Evolutionary conservation across 495 filamentous ascomycete species (phyloP), one percentile per base, ranked within the genome.

Genomic region (Penicillium atrosanguineum): DNA sequence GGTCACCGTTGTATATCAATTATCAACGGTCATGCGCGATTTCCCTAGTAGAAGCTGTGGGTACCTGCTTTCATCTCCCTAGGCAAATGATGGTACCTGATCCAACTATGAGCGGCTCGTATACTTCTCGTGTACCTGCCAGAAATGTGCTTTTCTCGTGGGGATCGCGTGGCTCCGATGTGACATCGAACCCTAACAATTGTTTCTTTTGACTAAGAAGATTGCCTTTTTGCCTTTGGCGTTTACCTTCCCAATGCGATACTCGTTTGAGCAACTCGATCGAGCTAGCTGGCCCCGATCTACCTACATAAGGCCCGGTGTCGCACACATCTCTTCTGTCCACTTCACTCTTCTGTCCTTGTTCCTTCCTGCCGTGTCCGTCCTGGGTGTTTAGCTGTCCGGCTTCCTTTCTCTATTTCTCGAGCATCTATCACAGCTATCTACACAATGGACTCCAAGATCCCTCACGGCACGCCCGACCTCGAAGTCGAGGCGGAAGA

Each of bases 401-500:
- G 7, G n/a, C 42, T 34, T 34, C 20, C 28, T n/a, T 54, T 47
- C 19, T 12, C 37, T 11, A 8, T 16, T 18, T 25, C 19, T 38
- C 36, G 16, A 34, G 15, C 25, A 0, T 16, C 20, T 11, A 14
- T 40, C 44, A 48, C 52, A 52, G 47, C 41, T 26, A 25, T 56
- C 57, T 26, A 25, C 52, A n/a, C 8, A 16, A 53, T 57, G 57
- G 48, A 60, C 12, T 26, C 51, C 6, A 46, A 36, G 12, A 9
- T 41, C 19, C 6, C 56, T 15, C 21, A 58, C 28, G 26, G 26
- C 43, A 63, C 38, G 52, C 21, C 47, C 7, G 60, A 63, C 15
- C 6, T 55, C 40, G 62, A 63, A 19, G 52, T 59, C 34, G 62
- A 68, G 44, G 48, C 65, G 7, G 50, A 57, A 11, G 52, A 40